These are phyloP conservation scores for Pythium chondricola DNA, from an alignment of 352 stramenopile genomes.

Conservation along the genomic window DNA sequence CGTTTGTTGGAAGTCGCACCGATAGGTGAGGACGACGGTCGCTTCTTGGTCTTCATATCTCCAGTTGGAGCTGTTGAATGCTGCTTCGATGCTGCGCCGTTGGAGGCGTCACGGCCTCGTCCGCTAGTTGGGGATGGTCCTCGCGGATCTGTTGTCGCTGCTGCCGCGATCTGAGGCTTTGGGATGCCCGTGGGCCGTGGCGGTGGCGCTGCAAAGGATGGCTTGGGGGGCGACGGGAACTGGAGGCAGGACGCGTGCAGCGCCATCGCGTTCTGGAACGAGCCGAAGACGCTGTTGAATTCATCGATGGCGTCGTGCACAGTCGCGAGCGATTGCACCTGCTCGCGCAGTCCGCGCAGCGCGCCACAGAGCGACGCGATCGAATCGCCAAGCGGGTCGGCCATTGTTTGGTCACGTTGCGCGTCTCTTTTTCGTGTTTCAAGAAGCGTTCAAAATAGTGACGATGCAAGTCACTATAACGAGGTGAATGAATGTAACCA, in stretches of 20 bases:
- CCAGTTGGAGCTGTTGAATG: background rate
- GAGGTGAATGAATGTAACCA: background rate
- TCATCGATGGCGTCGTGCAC: conserved; percentile 69
- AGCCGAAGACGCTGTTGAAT: conserved; percentile 71
- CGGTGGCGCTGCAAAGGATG: background rate
- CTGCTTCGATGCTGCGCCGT: conserved; percentile 1
- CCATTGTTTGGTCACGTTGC: conserved; percentile 2
- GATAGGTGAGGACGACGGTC: background rate
- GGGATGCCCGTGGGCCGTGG: conserved; percentile 31
- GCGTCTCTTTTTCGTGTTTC: background rate
- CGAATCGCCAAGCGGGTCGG: conserved; percentile 35
- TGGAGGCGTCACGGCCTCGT: conserved; percentile 4
- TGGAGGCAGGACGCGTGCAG: conserved; percentile 70
- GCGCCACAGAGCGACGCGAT: conserved; percentile 57
- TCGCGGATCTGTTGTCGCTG: background rate
- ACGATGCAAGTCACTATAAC: conserved; percentile 8
- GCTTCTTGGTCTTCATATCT: conserved; percentile 4
- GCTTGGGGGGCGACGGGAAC: conserved; percentile 33
- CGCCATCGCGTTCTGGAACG: conserved; percentile 69
- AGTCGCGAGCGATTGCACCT: conserved; percentile 52
- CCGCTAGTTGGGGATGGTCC: background rate
- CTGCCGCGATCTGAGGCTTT: conserved; percentile 21
- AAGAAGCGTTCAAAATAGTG: conserved; percentile 12
- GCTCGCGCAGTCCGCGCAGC: conserved; percentile 57
- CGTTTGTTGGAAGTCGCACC: background rate